Percentiles rank a stretch among this genome's conserved stretches.
These are phyloP conservation scores for Puccinia triticina DNA, from an alignment of 1,284 basidiomycete genomes.

Conservation along the genomic window DNA sequence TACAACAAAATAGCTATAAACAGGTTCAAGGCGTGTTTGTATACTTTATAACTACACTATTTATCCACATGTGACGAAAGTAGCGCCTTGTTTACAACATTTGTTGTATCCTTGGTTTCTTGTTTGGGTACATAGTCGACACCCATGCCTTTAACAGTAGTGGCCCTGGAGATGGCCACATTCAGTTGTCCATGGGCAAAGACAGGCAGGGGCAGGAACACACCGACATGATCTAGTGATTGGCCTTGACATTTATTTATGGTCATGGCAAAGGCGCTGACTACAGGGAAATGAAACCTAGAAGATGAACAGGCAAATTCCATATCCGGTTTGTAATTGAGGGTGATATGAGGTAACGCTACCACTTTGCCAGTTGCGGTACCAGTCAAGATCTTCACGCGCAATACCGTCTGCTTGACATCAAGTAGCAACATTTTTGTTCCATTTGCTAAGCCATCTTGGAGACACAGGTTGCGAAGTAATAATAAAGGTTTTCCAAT, in stretches of 20 bases:
- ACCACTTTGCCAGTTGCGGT: not conserved
- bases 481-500: not conserved
- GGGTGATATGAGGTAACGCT: not conserved
- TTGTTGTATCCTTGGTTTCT: too few species aligned
- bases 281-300: constrained; percentile 62
- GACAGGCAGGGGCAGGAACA: constrained; percentile 62
- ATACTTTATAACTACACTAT: too few species aligned
- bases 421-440: not conserved
- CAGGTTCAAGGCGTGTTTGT: too few species aligned
- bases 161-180: too few species aligned
- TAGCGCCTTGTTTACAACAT: too few species aligned
- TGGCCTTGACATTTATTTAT: constrained; percentile 65
- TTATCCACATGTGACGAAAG: too few species aligned
- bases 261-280: constrained; percentile 62
- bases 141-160: too few species aligned
- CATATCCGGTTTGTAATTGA: not conserved
- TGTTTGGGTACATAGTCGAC: too few species aligned
- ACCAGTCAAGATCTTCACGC: not conserved
- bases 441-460: not conserved
- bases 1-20: too few species aligned
- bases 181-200: too few species aligned
- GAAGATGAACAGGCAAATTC: constrained; percentile 56
- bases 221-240: constrained; percentile 59
- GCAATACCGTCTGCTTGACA: not conserved
- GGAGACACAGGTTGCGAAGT: not conserved